Evolutionary conservation across 495 filamentous ascomycete species (phyloP).

Genomic region (Xylaria telfairii): DNA sequence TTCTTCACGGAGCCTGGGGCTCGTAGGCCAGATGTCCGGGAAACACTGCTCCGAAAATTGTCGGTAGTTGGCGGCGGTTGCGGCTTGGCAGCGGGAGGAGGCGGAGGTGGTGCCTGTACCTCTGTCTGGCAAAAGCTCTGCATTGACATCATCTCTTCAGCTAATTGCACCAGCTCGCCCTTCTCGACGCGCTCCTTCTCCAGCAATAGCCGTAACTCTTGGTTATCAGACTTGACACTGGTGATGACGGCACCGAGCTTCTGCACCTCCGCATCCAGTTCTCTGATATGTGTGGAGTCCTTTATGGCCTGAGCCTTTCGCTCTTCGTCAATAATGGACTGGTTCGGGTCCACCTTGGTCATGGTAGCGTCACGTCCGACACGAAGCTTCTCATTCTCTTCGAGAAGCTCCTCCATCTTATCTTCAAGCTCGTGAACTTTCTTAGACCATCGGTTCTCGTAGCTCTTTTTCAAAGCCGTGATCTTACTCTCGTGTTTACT

Average conservation of each 20-base stretch:
- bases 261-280: conserved; percentile 70
- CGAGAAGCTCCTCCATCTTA: conserved; percentile 67
- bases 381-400: conserved; percentile 76
- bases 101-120: conserved; percentile 25
- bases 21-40: conserved; percentile 49
- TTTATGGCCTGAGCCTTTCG: conserved; percentile 56
- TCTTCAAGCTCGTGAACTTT: conserved; percentile 75
- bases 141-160: conserved; percentile 85
- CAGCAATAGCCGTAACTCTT: conserved; percentile 65
- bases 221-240: conserved; percentile 68
- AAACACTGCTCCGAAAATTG: conserved; percentile 33
- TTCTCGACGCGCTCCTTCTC: conserved; percentile 88
- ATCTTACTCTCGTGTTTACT: conserved; percentile 96
- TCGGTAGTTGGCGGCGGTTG: conserved; percentile 25
- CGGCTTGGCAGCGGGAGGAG: conserved; percentile 24
- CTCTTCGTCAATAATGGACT: conserved; percentile 53
- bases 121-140: conserved; percentile 40
- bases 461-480: conserved; percentile 90
- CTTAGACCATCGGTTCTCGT: conserved; percentile 88
- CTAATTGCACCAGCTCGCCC: conserved; percentile 87
- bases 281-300: conserved; percentile 59
- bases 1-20: conserved; percentile 47
- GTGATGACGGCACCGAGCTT: conserved; percentile 72
- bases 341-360: conserved; percentile 61
- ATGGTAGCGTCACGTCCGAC: conserved; percentile 68